Evolutionary conservation across 129 eudicot genomes (phyloP), one percentile per base, ranked within the genome.

Genomic region (Mikania micrantha): DNA sequence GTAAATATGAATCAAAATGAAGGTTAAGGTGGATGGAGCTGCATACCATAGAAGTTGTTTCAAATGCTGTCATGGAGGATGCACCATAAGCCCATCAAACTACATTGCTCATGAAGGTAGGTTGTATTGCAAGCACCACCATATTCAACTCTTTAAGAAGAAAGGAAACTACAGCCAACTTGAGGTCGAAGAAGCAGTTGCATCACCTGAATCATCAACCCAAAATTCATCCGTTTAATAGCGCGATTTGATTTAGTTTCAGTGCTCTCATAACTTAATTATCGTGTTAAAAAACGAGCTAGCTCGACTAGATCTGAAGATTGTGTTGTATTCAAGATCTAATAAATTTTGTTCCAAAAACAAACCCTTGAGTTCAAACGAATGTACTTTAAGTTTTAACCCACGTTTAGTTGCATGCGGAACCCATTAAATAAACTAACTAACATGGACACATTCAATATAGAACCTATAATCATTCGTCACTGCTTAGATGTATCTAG

Each of bases 81-180:
- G 97, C 64, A 79, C 84, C 8, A 85, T 91, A 66, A 91, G 95
- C 64, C 97, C 91, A 34, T 85, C 97, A 36, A 85, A 83, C 31
- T 91, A 91, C 66, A 76, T 86, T 15, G 94, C 95, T 19, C 85
- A 83, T 49, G 91, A 90, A 7, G 89, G 89, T 2, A 75, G 70
- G 16, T 84, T 83, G 17, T 90, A 90, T 69, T 87, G 95, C 84
- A 90, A 84, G 78, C 91, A 85, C 50, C 97, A 90, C 66, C 94
- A 87, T 69, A 53, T 76, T 9, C 95, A 90, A 77, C 95, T 90
- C 58, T 80, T 90, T 73, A 90, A 77, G 85, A 78, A 77, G 64
- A 87, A 81, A 67, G 97, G 97, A 61, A 85, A 85, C 67, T 90
- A 78, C 76, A 90, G 92, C 69, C 77, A 87, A 70, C 78, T 82